These are phyloP conservation scores for Triticum urartu DNA, from an alignment of 176 grass and related monocot genomes.

Conservation along the genomic window DNA sequence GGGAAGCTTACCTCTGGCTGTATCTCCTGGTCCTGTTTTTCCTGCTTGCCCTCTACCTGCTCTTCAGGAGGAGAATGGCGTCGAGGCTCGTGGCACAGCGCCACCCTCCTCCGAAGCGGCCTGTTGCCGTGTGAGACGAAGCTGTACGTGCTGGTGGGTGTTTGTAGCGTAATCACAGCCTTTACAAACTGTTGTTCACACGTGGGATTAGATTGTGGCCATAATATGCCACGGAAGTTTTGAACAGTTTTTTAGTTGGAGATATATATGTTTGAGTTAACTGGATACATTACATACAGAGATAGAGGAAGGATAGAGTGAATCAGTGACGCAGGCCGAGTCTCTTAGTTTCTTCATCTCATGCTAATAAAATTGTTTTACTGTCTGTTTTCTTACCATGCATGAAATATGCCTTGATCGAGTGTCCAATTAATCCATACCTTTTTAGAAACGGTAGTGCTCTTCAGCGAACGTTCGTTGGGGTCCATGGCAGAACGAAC, in stretches of 20 bases:
- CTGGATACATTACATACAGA: not conserved
- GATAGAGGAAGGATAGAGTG: not conserved
- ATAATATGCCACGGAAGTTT: not conserved
- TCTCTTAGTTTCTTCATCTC: no score
- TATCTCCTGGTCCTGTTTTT: constrained; percentile 45
- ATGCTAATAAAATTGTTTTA: no score
- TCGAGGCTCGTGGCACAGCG: constrained; percentile 35
- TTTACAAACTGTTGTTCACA: not conserved
- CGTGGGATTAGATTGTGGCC: not conserved
- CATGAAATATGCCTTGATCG: no score
- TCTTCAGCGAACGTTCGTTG: no score
- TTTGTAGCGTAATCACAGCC: not conserved
- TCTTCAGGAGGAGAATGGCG: constrained; percentile 60
- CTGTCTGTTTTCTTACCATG: no score
- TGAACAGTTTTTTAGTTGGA: not conserved
- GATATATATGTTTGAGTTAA: not conserved
- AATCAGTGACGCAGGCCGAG: no score
- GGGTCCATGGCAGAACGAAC: no score
- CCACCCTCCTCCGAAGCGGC: constrained; percentile 32
- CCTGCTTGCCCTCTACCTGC: constrained; percentile 47
- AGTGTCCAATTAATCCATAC: no score
- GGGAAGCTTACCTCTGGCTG: constrained; percentile 42
- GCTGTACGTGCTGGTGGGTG: not conserved
- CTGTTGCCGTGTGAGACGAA: constrained; percentile 38
- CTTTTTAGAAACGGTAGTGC: no score